phyloP scores from a whole-genome alignment of 2,329 filamentous ascomycete species.

The Cytospora schulzeri region DNA sequence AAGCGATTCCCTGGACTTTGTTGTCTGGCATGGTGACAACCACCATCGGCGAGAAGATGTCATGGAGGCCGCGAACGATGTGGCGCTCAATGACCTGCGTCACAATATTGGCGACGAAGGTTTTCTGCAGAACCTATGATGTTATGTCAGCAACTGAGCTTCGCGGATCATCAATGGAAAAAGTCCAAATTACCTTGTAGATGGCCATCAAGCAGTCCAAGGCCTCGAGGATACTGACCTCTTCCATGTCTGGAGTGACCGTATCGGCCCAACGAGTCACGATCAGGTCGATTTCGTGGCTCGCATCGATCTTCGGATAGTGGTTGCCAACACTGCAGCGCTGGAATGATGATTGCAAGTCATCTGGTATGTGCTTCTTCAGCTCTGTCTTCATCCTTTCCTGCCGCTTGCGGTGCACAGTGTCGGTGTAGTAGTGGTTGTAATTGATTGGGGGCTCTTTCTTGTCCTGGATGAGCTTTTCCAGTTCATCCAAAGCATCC shows the following conservation, averaged over 20 bases:
- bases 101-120: slow-evolving; percentile 11
- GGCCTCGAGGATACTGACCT: slow-evolving; percentile 9
- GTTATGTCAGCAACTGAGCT: not conserved
- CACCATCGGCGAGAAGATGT: slow-evolving; percentile 13
- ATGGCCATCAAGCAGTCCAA: slow-evolving; percentile 18
- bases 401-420: not conserved
- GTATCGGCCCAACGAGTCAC: not conserved
- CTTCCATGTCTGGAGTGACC: slow-evolving; percentile 8
- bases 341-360: too few relatives aligned
- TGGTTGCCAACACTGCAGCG: not conserved
- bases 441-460: slow-evolving; percentile 11
- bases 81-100: slow-evolving; percentile 20
- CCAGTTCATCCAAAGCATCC: not conserved
- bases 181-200: slow-evolving; percentile 3
- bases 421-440: slow-evolving; percentile 17
- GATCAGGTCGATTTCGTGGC: not conserved
- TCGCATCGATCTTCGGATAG: too few relatives aligned
- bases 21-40: not conserved
- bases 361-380: fast-evolving
- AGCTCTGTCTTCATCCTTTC: not conserved
- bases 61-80: not conserved
- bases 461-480: not conserved
- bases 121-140: slow-evolving; percentile 8
- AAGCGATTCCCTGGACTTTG: not conserved
- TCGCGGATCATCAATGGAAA: too few relatives aligned